These are phyloP conservation scores for Tolypocladium album DNA, from an alignment of 2,329 filamentous ascomycete species.

Conservation along the genomic window DNA sequence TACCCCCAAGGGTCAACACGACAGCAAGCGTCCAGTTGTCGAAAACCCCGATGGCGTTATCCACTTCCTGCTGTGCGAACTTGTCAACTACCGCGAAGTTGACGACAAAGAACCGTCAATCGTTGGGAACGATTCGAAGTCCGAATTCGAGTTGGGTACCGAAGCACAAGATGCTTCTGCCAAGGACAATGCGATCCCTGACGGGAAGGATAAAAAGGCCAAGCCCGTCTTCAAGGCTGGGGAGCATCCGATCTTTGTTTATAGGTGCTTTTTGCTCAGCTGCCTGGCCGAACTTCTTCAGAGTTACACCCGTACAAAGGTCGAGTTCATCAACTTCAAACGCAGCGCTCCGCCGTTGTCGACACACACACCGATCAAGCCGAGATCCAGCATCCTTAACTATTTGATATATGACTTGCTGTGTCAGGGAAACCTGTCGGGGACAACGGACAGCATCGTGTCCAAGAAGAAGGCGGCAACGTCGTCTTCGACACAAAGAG, in stretches of 20 bases:
- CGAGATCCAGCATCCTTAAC: conserved; percentile 83
- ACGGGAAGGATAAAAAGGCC: conserved; percentile 52
- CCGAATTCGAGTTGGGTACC: conserved; percentile 18
- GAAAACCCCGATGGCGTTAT: conserved; percentile 93
- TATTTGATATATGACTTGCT: conserved; percentile 79
- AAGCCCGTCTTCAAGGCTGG: conserved; percentile 81
- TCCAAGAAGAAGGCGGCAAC: conserved; percentile 81
- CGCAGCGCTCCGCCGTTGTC: conserved; percentile 78
- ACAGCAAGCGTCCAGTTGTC: conserved; percentile 72
- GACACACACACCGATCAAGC: conserved; percentile 83
- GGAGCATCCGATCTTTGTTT: conserved; percentile 92
- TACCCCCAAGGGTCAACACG: conserved; percentile 49
- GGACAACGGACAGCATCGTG: conserved; percentile 61
- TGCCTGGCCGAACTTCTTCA: conserved; percentile 83
- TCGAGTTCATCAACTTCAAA: conserved; percentile 99
- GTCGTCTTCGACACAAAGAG: conserved; percentile 74
- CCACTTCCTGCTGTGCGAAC: conserved; percentile 85
- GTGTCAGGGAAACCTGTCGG: conserved; percentile 47
- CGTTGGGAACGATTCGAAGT: conserved; percentile 30
- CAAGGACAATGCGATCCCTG: conserved; percentile 17
- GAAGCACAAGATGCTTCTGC: conserved; percentile 17
- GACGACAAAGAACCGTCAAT: conserved; percentile 63
- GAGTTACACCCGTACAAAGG: conserved; percentile 88
- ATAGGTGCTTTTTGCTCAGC: conserved; percentile 88
- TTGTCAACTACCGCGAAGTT: conserved; percentile 85